Conservation (phyloP, 495 filamentous ascomycete species). For the Cercophora scortea region DNA sequence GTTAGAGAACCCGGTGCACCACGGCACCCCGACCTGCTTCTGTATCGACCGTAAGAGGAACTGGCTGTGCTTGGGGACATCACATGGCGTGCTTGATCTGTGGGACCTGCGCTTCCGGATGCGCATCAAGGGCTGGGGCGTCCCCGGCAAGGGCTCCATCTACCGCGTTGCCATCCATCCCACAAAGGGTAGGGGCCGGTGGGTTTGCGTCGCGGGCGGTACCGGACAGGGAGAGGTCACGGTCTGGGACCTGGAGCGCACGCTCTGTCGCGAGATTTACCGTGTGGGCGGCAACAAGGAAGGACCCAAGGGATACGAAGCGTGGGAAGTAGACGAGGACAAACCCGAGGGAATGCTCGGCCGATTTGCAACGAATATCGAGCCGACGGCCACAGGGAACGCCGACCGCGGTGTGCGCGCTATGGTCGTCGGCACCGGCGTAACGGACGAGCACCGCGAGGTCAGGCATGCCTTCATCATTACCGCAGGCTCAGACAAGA, state of each 20-base stretch:
- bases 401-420: conserved; percentile 52
- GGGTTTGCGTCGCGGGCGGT: conserved; percentile 81
- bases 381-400: conserved; percentile 40
- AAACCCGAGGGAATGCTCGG: conserved; percentile 80
- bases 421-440: conserved; percentile 47
- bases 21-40: conserved; percentile 90
- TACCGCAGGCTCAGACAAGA: conserved; percentile 81
- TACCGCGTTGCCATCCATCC: conserved; percentile 75
- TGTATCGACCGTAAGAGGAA: conserved; percentile 74
- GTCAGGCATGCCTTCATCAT: conserved; percentile 63
- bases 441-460: conserved; percentile 50
- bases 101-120: conserved; percentile 95
- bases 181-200: conserved; percentile 62
- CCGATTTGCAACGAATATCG: conserved; percentile 70
- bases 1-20: conserved; percentile 84
- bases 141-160: conserved; percentile 74
- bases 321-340: conserved; percentile 88
- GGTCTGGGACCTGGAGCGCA: conserved; percentile 92
- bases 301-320: conserved; percentile 62
- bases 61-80: conserved; percentile 88
- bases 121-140: conserved; percentile 79
- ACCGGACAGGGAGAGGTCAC: conserved; percentile 89
- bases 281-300: conserved; percentile 51
- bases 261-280: conserved; percentile 83
- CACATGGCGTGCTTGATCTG: conserved; percentile 84